phyloP scores from a whole-genome alignment of 2,329 filamentous ascomycete genomes.

The Fusarium gaditjirri region DNA sequence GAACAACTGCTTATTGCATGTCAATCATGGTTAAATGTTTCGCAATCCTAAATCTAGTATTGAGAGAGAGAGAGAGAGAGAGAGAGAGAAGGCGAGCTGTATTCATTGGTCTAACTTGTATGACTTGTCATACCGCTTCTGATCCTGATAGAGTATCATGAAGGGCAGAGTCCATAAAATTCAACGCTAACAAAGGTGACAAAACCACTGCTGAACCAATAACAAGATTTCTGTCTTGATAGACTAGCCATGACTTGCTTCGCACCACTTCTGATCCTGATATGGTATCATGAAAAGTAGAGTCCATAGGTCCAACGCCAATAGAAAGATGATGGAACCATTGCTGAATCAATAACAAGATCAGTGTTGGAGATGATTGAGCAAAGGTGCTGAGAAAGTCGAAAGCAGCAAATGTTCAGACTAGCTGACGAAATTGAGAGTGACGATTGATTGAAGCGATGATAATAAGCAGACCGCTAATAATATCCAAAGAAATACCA shows the following conservation, averaged over 20 bases:
- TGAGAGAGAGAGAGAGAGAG: no score
- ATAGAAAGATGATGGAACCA: not conserved
- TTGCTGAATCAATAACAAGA: not conserved
- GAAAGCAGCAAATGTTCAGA: no score
- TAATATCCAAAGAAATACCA: no score
- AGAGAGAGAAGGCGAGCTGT: no score
- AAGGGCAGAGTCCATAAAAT: not conserved
- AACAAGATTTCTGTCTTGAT: no score
- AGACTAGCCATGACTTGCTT: not conserved
- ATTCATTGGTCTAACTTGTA: not conserved
- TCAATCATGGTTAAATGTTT: accelerated
- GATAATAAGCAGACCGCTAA: no score
- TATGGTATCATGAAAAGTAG: not conserved
- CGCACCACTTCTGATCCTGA: not conserved
- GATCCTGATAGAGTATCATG: not conserved
- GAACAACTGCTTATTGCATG: accelerated
- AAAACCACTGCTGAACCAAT: not conserved
- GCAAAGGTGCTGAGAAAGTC: not conserved
- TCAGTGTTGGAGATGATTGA: not conserved
- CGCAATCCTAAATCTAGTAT: not conserved
- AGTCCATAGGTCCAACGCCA: not conserved
- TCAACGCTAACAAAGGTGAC: not conserved
- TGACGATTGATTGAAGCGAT: not conserved
- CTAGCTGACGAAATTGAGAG: not conserved
- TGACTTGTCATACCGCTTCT: not conserved